These are phyloP conservation scores for Umbelopsis vinacea DNA, from an alignment of 192 early-diverging fungal genomes.

Conservation along the genomic window DNA sequence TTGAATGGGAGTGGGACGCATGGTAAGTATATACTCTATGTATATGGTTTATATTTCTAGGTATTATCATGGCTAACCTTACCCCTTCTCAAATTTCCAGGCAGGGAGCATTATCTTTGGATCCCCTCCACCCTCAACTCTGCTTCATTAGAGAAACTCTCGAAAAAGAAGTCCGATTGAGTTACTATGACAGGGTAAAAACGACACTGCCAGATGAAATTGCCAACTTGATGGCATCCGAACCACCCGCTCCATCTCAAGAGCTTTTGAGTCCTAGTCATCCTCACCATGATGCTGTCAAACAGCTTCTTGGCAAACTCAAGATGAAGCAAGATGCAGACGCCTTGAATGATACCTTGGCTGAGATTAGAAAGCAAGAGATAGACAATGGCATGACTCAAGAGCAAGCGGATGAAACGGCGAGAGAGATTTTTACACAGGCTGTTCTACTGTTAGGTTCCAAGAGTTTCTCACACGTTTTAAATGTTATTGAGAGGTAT, in stretches of 20 bases:
- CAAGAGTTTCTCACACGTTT: constrained; percentile 93
- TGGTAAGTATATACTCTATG: constrained; percentile 57
- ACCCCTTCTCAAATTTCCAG: constrained; percentile 32
- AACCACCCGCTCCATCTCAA: constrained; percentile 73
- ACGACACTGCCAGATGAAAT: constrained; percentile 75
- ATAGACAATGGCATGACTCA: constrained; percentile 33
- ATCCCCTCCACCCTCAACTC: constrained; percentile 57
- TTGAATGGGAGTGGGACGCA: constrained; percentile 85
- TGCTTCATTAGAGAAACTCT: constrained; percentile 88
- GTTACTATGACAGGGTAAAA: constrained; percentile 90
- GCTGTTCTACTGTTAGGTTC: constrained; percentile 85
- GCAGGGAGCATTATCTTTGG: constrained; percentile 55
- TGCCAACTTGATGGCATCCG: constrained; percentile 56
- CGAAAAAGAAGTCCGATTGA: constrained; percentile 82
- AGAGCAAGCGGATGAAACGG: constrained; percentile 56
- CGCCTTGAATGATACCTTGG: constrained; percentile 47
- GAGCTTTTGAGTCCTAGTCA: constrained; percentile 64
- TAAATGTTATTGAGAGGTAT: constrained; percentile 90
- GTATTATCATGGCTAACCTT: neutral
- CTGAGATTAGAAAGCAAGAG: constrained; percentile 47
- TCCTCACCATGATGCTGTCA: constrained; percentile 46
- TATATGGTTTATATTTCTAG: neutral
- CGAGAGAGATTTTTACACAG: constrained; percentile 77
- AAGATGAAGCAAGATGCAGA: constrained; percentile 52
- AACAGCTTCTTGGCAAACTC: constrained; percentile 46